A percentile compares a stretch with the other conserved stretches of the same genome.
These are phyloP conservation scores for Trichoderma atroviride DNA, from an alignment of 2,329 filamentous ascomycete genomes.

Conservation along the genomic window DNA sequence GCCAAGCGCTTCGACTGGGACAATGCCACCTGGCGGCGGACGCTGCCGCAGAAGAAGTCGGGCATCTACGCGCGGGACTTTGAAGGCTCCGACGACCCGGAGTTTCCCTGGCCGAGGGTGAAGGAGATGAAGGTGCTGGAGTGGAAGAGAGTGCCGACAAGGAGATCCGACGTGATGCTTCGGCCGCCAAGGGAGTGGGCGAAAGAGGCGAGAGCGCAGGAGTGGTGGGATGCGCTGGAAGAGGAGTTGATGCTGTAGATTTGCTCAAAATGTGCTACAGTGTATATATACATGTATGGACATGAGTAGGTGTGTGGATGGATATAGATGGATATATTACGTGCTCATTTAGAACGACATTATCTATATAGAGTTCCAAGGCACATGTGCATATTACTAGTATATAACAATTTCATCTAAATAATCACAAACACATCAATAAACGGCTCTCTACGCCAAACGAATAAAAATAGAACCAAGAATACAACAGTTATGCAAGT, in stretches of 20 bases:
- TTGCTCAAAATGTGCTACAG: background rate
- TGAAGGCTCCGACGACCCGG: constrained; percentile 28
- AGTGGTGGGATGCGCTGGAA: constrained; percentile 39
- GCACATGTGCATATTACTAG: no score
- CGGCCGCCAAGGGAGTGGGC: constrained; percentile 29
- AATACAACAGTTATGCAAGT: background rate
- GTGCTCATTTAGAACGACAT: background rate
- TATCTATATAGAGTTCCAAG: background rate
- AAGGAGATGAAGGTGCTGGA: constrained; percentile 32
- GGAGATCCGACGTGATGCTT: constrained; percentile 30
- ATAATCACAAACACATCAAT: background rate
- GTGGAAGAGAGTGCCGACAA: constrained; percentile 33
- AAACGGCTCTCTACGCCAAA: background rate
- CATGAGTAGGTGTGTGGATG: background rate
- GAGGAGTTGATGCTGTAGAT: constrained; percentile 38
- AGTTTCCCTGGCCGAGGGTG: constrained; percentile 34
- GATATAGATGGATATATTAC: background rate
- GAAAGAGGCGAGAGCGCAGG: constrained; percentile 27
- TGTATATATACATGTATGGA: background rate
- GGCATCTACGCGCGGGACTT: constrained; percentile 25
- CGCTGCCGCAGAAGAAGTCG: constrained; percentile 35
- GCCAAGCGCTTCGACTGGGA: constrained; percentile 32
- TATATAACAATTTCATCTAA: background rate
- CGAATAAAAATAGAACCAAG: background rate
- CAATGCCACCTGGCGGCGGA: constrained; percentile 30